phyloP scores from a whole-genome alignment of 176 grass and related monocot species.

The Rhynchospora tenuis region DNA sequence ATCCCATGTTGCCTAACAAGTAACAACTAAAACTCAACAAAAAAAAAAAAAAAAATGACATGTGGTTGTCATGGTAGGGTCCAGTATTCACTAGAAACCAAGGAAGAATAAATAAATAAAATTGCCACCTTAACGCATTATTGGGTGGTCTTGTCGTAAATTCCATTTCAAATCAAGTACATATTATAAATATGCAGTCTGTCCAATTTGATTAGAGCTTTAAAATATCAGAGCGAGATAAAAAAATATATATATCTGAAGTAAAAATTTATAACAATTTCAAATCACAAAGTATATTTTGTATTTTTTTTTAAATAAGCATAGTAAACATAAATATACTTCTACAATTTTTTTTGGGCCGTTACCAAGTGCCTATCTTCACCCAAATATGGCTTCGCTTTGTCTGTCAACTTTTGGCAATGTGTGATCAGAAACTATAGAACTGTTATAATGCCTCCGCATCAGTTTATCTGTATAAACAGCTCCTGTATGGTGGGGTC shows the following conservation, averaged over 20 bases:
- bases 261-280: no score
- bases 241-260: no score
- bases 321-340: no score
- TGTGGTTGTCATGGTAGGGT: not conserved
- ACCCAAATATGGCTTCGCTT: no score
- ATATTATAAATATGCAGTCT: constrained; percentile 2
- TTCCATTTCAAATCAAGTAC: not conserved
- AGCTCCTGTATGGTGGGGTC: constrained; percentile 61
- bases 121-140: not conserved
- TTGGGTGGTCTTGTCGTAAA: not conserved
- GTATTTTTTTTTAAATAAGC: no score
- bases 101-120: not conserved
- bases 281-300: no score
- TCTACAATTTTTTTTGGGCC: no score
- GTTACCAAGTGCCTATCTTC: no score
- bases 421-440: constrained; percentile 9
- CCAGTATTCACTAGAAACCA: not conserved
- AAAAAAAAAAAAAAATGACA: not conserved
- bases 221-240: no score
- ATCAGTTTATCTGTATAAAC: constrained; percentile 49
- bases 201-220: no score
- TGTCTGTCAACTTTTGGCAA: not conserved
- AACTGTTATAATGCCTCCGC: not conserved
- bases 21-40: not conserved
- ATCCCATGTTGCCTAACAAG: not conserved